Conservation (phyloP, 108 stramenopile genomes). For the Pseudonitzschia multiseries region DNA sequence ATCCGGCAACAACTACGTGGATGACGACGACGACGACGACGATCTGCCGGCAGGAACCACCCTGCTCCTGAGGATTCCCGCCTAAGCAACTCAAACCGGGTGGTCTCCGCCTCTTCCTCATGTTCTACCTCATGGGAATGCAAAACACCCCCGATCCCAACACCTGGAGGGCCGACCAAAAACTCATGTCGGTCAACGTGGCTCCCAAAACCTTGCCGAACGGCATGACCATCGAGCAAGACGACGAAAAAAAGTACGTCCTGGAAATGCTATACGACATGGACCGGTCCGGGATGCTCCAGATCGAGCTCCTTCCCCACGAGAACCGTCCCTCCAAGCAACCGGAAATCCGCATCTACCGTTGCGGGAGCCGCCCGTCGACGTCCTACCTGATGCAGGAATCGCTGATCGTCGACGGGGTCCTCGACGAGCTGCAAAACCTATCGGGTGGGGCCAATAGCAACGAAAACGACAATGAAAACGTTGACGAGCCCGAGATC, state of each 20-base stretch:
- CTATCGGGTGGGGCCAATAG: slow-evolving; percentile 27
- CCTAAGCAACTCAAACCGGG: slow-evolving; percentile 72
- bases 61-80: slow-evolving; percentile 22
- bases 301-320: slow-evolving; percentile 41
- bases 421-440: slow-evolving; percentile 56
- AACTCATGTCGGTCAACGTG: slow-evolving; percentile 11
- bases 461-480: slow-evolving; percentile 19
- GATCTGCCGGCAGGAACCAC: slow-evolving; percentile 26
- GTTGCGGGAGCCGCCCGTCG: slow-evolving; percentile 67
- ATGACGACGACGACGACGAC: slow-evolving; percentile 10
- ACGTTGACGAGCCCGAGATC: background rate
- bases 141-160: slow-evolving; percentile 73
- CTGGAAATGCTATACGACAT: slow-evolving; percentile 62
- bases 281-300: slow-evolving; percentile 64
- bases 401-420: slow-evolving; percentile 64
- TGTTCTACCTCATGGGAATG: slow-evolving; percentile 75
- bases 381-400: slow-evolving; percentile 77
- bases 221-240: background rate
- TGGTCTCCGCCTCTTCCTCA: slow-evolving; percentile 70
- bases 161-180: slow-evolving; percentile 70
- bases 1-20: background rate
- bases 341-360: slow-evolving; percentile 53
- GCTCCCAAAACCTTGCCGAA: background rate
- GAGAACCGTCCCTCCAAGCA: slow-evolving; percentile 12
- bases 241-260: slow-evolving; percentile 27